These are phyloP conservation scores for Penicillium concentricum DNA, from an alignment of 2,329 filamentous ascomycete genomes.

Conservation along the genomic window DNA sequence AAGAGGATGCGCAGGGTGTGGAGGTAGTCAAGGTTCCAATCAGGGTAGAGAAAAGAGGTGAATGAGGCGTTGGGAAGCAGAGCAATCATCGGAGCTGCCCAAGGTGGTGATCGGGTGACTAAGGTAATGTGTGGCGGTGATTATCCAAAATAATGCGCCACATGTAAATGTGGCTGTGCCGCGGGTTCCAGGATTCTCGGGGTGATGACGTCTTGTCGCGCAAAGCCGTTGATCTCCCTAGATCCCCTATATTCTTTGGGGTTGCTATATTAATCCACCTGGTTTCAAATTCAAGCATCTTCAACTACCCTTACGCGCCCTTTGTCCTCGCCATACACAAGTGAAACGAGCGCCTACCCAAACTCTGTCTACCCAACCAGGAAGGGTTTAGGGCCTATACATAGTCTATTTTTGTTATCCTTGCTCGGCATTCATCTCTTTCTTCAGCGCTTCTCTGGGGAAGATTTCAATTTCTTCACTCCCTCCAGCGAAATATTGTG, in stretches of 20 bases:
- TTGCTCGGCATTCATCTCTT: constrained; percentile 1
- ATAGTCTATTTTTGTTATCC: constrained; percentile 11
- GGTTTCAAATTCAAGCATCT: neutral
- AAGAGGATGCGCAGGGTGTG: neutral
- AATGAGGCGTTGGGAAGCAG: constrained; percentile 9
- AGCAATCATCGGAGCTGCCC: constrained; percentile 14
- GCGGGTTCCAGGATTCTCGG: constrained; percentile 18
- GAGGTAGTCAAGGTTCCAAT: neutral
- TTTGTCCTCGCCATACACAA: neutral
- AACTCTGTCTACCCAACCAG: constrained; percentile 10
- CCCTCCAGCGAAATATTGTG: neutral
- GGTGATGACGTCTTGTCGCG: constrained; percentile 23
- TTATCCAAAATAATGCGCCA: constrained; percentile 9
- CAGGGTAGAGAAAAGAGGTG: neutral
- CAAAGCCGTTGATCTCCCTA: neutral
- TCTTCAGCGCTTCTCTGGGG: neutral
- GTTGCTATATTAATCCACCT: constrained; percentile 8
- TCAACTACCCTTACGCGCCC: neutral
- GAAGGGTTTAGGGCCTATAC: constrained; percentile 8
- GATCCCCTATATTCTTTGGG: neutral
- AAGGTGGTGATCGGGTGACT: constrained; percentile 21
- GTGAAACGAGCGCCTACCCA: constrained; percentile 12
- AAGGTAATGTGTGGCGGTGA: constrained; percentile 18
- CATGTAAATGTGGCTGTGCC: constrained; percentile 14
- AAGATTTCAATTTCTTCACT: neutral